A percentile compares a stretch with the other conserved stretches of the same genome.
Evolutionary conservation across 257 asterid genomes (phyloP).

Genomic region (Lantana camara): DNA sequence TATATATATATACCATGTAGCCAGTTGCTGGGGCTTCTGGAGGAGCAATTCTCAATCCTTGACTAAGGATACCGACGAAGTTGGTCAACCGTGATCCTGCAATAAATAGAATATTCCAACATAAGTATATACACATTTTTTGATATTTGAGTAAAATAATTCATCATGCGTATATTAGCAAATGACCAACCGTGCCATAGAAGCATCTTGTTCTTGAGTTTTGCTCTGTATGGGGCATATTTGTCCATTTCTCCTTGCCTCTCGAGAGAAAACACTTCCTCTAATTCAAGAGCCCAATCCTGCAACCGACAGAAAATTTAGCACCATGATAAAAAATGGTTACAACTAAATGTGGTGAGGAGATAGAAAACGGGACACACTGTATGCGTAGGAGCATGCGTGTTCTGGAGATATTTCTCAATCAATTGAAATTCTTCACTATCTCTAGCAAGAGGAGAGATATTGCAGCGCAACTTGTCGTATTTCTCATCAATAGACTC

Average conservation of each 20-base stretch:
- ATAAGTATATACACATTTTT: not conserved
- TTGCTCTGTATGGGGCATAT: conserved; percentile 69
- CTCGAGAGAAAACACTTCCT: conserved; percentile 88
- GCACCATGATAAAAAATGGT: too few species aligned
- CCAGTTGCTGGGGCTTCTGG: conserved; percentile 99
- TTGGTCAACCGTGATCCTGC: conserved; percentile 94
- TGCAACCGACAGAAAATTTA: conserved; percentile 28
- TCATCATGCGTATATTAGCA: conserved; percentile 21
- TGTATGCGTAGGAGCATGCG: conserved; percentile 98
- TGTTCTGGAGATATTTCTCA: conserved; percentile 79
- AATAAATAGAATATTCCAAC: conserved; percentile 14
- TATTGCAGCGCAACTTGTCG: conserved; percentile 64
- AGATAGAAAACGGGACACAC: conserved; percentile 44
- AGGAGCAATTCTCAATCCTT: conserved; percentile 98
- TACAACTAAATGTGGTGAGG: not conserved
- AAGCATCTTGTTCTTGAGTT: conserved; percentile 91
- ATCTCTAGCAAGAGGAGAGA: conserved; percentile 78
- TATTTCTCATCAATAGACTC: conserved; percentile 87
- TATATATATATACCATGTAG: conserved; percentile 68
- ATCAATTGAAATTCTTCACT: conserved; percentile 79
- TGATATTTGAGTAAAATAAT: not conserved
- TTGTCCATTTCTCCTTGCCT: conserved; percentile 86
- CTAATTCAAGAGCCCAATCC: conserved; percentile 95
- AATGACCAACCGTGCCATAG: conserved; percentile 90
- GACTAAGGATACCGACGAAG: conserved; percentile 93